Base-by-base conservation (phyloP, 306 rosid species). In the Prosopis cineraria region DNA sequence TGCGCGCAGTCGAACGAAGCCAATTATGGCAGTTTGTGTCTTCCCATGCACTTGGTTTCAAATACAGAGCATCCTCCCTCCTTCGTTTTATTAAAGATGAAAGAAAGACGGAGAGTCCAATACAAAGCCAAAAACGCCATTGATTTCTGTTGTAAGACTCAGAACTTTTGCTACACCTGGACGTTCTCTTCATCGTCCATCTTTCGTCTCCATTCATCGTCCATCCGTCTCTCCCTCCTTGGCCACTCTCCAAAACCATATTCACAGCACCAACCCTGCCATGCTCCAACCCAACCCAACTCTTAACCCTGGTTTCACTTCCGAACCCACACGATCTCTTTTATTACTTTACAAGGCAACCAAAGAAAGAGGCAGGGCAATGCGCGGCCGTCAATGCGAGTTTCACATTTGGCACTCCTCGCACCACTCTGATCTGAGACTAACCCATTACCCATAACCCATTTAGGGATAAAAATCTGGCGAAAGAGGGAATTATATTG, bases 91-190 rank as follows among this genome's bases (percentile, higher is more conserved):
- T 17, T 31, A 41, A 53, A 74, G 79, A 78, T 56, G 80, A 67
- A 37, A 74, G 78, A 72, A 68, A 78, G 83, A 63, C 50, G 7
- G 73, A 43, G 85, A 63, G 74, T 31, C 84, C 82, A 85, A 80
- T 65, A 52, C 77, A 63, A 77, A 53, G 63, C 71, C 72, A 79
- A 84, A 81, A 80, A 81, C 71, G 85, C 81, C 88, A 88, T 92
- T 90, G 93, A 85, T 73, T 88, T 85, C 74, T 72, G 86, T 81
- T 85, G 88, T 84, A 60, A 60, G 64, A 44, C 62, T 79, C 97
- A 93, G 98, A 91, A 91, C 87, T 90, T 91, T 88, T 41, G 81
- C 88, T 86, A 85, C 98, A 93, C 88, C 79, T 93, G 98, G 81
- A 85, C 11, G 19, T 22, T 5, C 27, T 29, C 68, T 2, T 64